A percentile compares a stretch with the other conserved stretches of the same genome.
These are phyloP conservation scores for Pythium oligandrum DNA, from an alignment of 352 stramenopile species.

Conservation along the genomic window DNA sequence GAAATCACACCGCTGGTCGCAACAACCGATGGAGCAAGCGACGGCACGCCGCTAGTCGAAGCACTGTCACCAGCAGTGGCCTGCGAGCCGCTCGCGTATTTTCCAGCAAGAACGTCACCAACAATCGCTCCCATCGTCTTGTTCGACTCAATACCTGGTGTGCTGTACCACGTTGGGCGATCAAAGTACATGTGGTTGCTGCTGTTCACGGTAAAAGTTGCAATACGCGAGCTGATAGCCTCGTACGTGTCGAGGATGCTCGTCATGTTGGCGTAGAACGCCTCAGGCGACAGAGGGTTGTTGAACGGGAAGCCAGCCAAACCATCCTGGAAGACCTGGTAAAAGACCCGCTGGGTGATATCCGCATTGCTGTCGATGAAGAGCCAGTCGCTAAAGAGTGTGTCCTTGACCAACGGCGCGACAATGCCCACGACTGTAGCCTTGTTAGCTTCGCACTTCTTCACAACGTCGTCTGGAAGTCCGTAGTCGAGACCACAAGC, in stretches of 20 bases:
- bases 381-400: conserved; percentile 45
- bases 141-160: conserved; percentile 4
- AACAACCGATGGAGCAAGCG: too few species aligned
- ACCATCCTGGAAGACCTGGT: conserved; percentile 45
- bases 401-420: conserved; percentile 42
- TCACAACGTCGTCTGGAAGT: conserved; percentile 27
- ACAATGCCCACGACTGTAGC: conserved; percentile 43
- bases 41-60: too few species aligned
- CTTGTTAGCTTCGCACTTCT: conserved; percentile 37
- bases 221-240: conserved; percentile 24
- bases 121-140: conserved; percentile 9
- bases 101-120: conserved; percentile 4
- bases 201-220: conserved; percentile 44
- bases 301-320: conserved; percentile 52
- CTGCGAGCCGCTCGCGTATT: conserved; percentile 1
- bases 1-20: too few species aligned
- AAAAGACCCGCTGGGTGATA: conserved; percentile 59
- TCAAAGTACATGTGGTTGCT: conserved; percentile 38
- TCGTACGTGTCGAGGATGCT: conserved; percentile 42
- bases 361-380: conserved; percentile 64
- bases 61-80: too few species aligned
- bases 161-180: conserved; percentile 9
- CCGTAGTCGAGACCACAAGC: conserved; percentile 49
- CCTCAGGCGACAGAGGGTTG: conserved; percentile 38
- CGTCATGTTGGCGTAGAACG: conserved; percentile 46